Evolutionary conservation across 768 basidiomycete species (phyloP).

Genomic region (Boletus bicolor): DNA sequence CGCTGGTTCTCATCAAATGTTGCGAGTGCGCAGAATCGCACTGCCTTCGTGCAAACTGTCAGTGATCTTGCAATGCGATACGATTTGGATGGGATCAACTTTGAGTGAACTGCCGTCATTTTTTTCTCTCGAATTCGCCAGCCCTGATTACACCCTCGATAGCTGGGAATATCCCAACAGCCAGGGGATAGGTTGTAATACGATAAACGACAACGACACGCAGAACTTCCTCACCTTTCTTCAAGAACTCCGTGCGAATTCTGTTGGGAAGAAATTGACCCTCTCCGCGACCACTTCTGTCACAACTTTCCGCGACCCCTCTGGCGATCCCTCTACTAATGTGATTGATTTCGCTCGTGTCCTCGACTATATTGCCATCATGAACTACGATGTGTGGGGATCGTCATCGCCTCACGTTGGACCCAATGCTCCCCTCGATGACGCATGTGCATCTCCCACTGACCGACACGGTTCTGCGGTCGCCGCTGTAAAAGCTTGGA

Average conservation of each 20-base stretch:
- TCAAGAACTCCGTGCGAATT: slow-evolving; percentile 52
- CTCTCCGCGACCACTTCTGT: slow-evolving; percentile 69
- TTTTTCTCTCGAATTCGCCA: background rate
- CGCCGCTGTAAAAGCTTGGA: slow-evolving; percentile 69
- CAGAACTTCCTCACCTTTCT: slow-evolving; percentile 76
- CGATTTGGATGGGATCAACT: slow-evolving; percentile 38
- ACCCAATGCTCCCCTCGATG: slow-evolving; percentile 75
- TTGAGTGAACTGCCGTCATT: slow-evolving; percentile 3
- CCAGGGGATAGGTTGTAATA: slow-evolving; percentile 67
- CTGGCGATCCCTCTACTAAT: slow-evolving; percentile 59
- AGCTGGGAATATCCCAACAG: slow-evolving; percentile 57
- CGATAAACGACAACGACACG: slow-evolving; percentile 51
- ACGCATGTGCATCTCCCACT: slow-evolving; percentile 59
- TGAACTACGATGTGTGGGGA: slow-evolving; percentile 64
- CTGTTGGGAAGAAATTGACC: slow-evolving; percentile 47
- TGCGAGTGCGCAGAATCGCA: slow-evolving; percentile 47
- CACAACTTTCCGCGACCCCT: slow-evolving; percentile 57
- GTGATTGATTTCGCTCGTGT: slow-evolving; percentile 67
- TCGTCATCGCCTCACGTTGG: slow-evolving; percentile 49
- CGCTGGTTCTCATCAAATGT: slow-evolving; percentile 48
- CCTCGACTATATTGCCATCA: slow-evolving; percentile 60
- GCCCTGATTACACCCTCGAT: background rate
- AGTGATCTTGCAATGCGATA: slow-evolving; percentile 44
- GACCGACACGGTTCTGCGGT: slow-evolving; percentile 72
- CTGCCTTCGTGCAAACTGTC: slow-evolving; percentile 56